Percentiles rank a stretch among this genome's conserved stretches.
Conservation (phyloP, 2,329 filamentous ascomycete genomes). For the Stachybotrys echinatus region DNA sequence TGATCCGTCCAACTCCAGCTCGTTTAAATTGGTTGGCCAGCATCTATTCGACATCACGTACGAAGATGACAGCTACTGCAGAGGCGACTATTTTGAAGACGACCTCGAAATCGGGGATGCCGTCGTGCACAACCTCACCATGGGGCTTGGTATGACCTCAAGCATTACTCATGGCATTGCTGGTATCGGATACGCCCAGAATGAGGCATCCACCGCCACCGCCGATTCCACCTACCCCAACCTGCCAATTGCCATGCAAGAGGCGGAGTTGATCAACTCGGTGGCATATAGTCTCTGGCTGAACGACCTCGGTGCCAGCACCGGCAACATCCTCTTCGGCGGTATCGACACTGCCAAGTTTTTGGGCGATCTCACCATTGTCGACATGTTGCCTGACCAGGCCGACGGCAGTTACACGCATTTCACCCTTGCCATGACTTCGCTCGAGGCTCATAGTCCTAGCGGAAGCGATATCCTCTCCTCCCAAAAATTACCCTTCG, state of each 20-base stretch:
- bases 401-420: constrained; percentile 35
- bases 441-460: constrained; percentile 39
- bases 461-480: constrained; percentile 44
- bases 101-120: constrained; percentile 47
- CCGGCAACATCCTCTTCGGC: constrained; percentile 71
- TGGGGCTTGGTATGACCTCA: constrained; percentile 51
- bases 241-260: constrained; percentile 59
- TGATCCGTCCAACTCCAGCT: constrained; percentile 36
- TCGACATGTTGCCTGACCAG: constrained; percentile 48
- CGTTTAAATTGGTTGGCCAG: constrained; percentile 36
- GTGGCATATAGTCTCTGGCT: constrained; percentile 69
- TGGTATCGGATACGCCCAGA: constrained; percentile 54
- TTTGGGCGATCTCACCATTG: constrained; percentile 53
- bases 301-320: constrained; percentile 53
- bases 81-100: constrained; percentile 55
- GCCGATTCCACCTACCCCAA: constrained; percentile 42
- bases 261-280: constrained; percentile 58
- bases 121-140: constrained; percentile 49
- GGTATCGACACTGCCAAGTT: constrained; percentile 77
- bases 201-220: constrained; percentile 37
- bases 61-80: constrained; percentile 52
- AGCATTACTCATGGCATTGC: constrained; percentile 53
- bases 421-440: constrained; percentile 44
- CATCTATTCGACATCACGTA: constrained; percentile 54
- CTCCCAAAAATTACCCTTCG: constrained; percentile 38